Percentiles rank a stretch among this genome's conserved stretches.
Conservation (phyloP, 768 basidiomycete genomes). For the Multifurca ochricompacta region DNA sequence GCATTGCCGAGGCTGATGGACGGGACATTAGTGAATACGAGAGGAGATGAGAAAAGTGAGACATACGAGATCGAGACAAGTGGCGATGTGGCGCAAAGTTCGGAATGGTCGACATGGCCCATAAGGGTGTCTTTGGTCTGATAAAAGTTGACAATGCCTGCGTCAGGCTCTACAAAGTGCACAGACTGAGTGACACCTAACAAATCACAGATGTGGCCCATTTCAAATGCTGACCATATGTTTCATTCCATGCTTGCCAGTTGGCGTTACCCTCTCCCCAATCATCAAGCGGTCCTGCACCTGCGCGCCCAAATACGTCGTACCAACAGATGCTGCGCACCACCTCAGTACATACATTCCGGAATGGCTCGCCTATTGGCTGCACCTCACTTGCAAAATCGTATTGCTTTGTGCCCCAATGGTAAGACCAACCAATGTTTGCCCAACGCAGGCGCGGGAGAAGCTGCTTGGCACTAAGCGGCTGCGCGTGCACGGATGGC, state of each 20-base stretch:
- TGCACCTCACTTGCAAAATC: slow-evolving; percentile 71
- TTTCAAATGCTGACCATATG: slow-evolving; percentile 54
- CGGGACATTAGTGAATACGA: not conserved
- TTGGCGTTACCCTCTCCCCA: slow-evolving; percentile 51
- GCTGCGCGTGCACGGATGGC: slow-evolving; percentile 54
- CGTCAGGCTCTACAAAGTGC: slow-evolving; percentile 68
- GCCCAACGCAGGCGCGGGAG: slow-evolving; percentile 85
- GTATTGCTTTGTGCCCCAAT: slow-evolving; percentile 96
- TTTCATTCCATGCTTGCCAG: slow-evolving; percentile 69
- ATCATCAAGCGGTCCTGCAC: slow-evolving; percentile 25
- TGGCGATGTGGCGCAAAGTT: slow-evolving; percentile 86
- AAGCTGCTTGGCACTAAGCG: slow-evolving; percentile 46
- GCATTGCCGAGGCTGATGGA: slow-evolving; percentile 72
- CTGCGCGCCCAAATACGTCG: slow-evolving; percentile 41
- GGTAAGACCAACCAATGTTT: slow-evolving; percentile 93
- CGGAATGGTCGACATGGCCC: slow-evolving; percentile 96
- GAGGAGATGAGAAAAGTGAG: not conserved
- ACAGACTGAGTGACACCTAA: not conserved
- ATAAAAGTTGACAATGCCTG: slow-evolving; percentile 96
- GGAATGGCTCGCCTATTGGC: slow-evolving; percentile 49
- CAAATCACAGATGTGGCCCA: not conserved
- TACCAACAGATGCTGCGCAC: slow-evolving; percentile 66
- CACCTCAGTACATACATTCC: slow-evolving; percentile 51
- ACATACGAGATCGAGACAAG: slow-evolving; percentile 90
- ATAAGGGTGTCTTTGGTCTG: slow-evolving; percentile 89